These are phyloP conservation scores for Boletales sp. DNA, from an alignment of 768 basidiomycete genomes.

Conservation along the genomic window DNA sequence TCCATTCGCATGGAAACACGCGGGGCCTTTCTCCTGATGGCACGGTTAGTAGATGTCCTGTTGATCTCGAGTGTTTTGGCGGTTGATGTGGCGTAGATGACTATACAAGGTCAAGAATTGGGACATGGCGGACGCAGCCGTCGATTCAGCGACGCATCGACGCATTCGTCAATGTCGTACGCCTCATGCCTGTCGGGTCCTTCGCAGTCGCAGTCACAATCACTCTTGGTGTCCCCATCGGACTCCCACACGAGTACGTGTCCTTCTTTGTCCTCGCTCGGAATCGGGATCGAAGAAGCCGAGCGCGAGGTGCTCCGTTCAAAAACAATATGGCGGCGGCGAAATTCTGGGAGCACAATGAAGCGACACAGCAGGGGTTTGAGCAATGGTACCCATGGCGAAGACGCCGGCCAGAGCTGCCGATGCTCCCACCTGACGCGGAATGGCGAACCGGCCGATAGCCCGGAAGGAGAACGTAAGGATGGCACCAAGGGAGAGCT, in stretches of 20 bases:
- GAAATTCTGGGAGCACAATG: conserved; percentile 7
- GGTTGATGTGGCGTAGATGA: not conserved
- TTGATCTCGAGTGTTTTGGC: not conserved
- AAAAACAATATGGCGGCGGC: conserved; percentile 17
- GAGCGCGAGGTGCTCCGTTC: conserved; percentile 21
- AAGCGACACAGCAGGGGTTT: conserved; percentile 9
- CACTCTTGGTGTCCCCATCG: conserved; percentile 12
- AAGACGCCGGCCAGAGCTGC: not conserved
- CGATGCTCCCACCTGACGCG: not conserved
- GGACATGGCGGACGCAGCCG: conserved; percentile 2
- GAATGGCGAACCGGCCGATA: not conserved
- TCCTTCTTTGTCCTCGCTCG: conserved; percentile 19
- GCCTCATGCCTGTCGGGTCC: conserved; percentile 20
- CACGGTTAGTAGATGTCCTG: conserved; percentile 4
- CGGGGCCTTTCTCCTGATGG: not conserved
- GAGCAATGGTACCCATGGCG: not conserved
- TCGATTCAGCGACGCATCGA: conserved; percentile 20
- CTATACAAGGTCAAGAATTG: conserved; percentile 1
- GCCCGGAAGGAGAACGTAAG: not conserved
- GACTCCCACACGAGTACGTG: conserved; percentile 13
- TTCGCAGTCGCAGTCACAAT: conserved; percentile 17
- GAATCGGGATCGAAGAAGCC: conserved; percentile 21
- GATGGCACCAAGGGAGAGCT: not conserved
- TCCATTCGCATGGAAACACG: not conserved
- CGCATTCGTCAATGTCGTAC: conserved; percentile 15